These are phyloP conservation scores for Tetracladium setigerum DNA, from an alignment of 495 filamentous ascomycete genomes.

Conservation along the genomic window DNA sequence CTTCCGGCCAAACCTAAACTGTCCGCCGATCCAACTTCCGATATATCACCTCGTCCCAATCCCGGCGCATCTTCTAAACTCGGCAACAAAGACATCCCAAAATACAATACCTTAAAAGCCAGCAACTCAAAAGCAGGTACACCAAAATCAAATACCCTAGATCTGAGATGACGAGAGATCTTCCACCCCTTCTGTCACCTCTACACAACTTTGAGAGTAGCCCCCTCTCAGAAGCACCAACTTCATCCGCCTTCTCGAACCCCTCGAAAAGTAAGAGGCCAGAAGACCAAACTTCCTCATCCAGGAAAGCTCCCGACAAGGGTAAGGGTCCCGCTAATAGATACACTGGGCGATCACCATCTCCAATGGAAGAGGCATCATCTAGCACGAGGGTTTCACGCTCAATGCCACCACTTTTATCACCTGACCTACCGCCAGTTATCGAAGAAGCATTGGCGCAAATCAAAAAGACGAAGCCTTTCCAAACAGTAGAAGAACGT, in stretches of 20 bases:
- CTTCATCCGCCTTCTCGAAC: neutral
- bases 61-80: neutral
- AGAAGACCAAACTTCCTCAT: constrained; percentile 1
- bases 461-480: neutral
- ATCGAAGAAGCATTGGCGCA: constrained; percentile 17
- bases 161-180: constrained; percentile 10
- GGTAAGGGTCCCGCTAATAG: neutral
- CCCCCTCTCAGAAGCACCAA: neutral
- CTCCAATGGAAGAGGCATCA: neutral
- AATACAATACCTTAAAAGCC: neutral
- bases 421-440: constrained; percentile 15
- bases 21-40: neutral
- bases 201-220: constrained; percentile 15
- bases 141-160: neutral
- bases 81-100: constrained; percentile 1
- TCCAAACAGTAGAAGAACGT: constrained; percentile 14
- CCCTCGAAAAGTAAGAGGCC: neutral
- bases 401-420: constrained; percentile 17
- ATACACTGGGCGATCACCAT: no score
- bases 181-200: constrained; percentile 18
- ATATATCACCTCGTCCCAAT: constrained; percentile 5
- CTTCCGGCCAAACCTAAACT: constrained; percentile 1
- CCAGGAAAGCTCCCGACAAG: constrained; percentile 2
- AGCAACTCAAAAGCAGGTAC: no score
- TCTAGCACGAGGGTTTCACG: neutral